Base-by-base conservation (phyloP, 805 yeast species). In the Teunomyces aglyptinius region DNA sequence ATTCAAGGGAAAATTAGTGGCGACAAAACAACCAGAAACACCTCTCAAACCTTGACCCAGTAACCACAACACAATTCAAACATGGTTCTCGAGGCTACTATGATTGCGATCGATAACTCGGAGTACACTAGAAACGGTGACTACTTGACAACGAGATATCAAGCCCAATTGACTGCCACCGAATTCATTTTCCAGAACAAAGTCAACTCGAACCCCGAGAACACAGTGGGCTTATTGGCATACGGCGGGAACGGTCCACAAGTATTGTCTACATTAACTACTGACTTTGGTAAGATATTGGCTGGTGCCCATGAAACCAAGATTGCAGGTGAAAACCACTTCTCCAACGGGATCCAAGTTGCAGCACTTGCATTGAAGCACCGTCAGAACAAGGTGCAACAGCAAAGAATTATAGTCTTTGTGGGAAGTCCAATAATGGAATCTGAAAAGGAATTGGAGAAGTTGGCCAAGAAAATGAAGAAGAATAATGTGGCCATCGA, bases 111-210 rank as follows among this genome's bases (percentile, higher is more conserved):
- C 61, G 99, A 94, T 75, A 92, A 90, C 76, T 89, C 97, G 44
- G 99, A 94, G 71, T 92, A 78, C 67, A 87, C 91, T 81, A 79
- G 99, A 60, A 94, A 94, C 64, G 99, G 98, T 27, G 99, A 94
- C 66, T 94, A 85, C 60, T 78, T 87, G 31, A 82, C 95, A 13
- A 84, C 91, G 12, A 78, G 99, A 59, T 91, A 83, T 63, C 95
- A 87, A 53, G 97, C 98, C 1, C 97, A 94, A 68, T 74, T 87
- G 50, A 96, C 94, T 52, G 83, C 97, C 7, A 90, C 91, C 24
- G 94, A 89, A 56, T 75, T 83, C 56, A 82, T 94, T 38, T 95
- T 94, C 73, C 85, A 86, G 52, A 82, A 87, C 53, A 92, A 94
- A 68, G 81, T 89, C 51, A 84, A 85, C 61, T 74, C 90, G 43